Percentiles rank a stretch among this genome's conserved stretches.
Conservation (phyloP, 2,329 filamentous ascomycete genomes). For the Ilyonectria mors-panacis region DNA sequence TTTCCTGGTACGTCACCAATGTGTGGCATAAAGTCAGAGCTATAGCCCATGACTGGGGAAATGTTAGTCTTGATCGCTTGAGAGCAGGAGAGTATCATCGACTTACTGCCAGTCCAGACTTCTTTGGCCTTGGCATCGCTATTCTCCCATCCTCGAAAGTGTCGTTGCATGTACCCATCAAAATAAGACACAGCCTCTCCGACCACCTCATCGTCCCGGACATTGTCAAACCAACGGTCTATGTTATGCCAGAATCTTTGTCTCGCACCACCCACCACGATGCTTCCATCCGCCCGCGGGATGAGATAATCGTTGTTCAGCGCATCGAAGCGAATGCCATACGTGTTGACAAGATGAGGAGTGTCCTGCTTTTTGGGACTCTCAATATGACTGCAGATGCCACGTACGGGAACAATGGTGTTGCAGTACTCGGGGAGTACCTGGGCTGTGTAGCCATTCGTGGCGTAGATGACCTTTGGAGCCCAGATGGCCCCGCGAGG, state of each 20-base stretch:
- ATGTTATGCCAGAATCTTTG: conserved; percentile 51
- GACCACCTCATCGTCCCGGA: conserved; percentile 63
- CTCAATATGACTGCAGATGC: conserved; percentile 54
- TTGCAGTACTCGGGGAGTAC: conserved; percentile 71
- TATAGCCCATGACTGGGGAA: conserved; percentile 57
- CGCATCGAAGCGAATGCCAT: conserved; percentile 42
- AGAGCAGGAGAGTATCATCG: background rate
- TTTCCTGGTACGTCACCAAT: conserved; percentile 56
- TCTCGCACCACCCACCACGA: conserved; percentile 49
- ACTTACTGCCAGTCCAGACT: conserved; percentile 50
- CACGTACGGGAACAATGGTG: conserved; percentile 75
- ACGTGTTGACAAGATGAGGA: conserved; percentile 44
- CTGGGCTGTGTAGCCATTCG: conserved; percentile 76
- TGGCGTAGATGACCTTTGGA: conserved; percentile 72
- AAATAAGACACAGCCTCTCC: conserved; percentile 60
- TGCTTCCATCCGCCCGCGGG: conserved; percentile 59
- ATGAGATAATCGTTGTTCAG: conserved; percentile 57
- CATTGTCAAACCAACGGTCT: conserved; percentile 61
- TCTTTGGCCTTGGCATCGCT: conserved; percentile 52
- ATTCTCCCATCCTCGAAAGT: conserved; percentile 65
- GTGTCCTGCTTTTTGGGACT: conserved; percentile 36
- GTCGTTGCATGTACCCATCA: conserved; percentile 62
- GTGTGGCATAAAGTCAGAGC: conserved; percentile 58
- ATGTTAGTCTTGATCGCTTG: background rate
- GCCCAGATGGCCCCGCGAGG: conserved; percentile 64